These are phyloP conservation scores for Phytophthora citricola DNA, from an alignment of 352 stramenopile genomes.

Conservation along the genomic window DNA sequence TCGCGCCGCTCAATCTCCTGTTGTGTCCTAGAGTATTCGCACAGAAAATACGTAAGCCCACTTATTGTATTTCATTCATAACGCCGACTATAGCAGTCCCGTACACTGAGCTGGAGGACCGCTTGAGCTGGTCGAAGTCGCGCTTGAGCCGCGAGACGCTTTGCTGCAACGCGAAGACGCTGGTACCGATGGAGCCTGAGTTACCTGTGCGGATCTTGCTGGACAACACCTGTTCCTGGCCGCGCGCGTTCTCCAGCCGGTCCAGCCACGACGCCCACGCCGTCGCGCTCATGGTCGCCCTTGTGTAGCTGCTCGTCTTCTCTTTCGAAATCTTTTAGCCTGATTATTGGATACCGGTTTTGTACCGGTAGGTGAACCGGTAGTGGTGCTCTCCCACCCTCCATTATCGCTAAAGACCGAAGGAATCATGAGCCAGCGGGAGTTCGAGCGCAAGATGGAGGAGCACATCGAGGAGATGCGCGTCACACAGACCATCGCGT, in stretches of 20 bases:
- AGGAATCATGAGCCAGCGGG: conserved; percentile 67
- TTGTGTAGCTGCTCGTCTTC: not conserved
- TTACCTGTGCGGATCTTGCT: conserved; percentile 77
- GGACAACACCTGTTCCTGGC: conserved; percentile 68
- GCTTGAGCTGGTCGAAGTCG: conserved; percentile 84
- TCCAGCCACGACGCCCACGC: conserved; percentile 86
- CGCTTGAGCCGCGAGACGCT: conserved; percentile 79
- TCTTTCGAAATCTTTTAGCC: conserved; percentile 16
- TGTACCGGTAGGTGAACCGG: too few species aligned
- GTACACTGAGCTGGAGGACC: conserved; percentile 60
- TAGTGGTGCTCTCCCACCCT: too few species aligned
- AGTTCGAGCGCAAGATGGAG: conserved; percentile 92
- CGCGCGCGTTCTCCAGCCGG: conserved; percentile 76
- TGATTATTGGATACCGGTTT: too few species aligned
- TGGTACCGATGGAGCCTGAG: conserved; percentile 66
- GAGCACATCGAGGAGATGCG: conserved; percentile 92
- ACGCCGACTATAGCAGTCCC: conserved; percentile 8
- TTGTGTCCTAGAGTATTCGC: conserved; percentile 50
- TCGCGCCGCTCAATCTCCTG: conserved; percentile 78
- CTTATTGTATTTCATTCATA: not conserved
- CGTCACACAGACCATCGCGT: conserved; percentile 88
- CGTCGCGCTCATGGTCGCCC: conserved; percentile 60
- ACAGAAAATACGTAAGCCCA: not conserved
- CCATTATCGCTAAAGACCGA: conserved; percentile 3
- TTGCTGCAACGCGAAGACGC: conserved; percentile 87